Percentiles rank a stretch among this genome's conserved stretches.
These are phyloP conservation scores for Corylus heterophylla DNA, from an alignment of 306 rosid species.

Conservation along the genomic window DNA sequence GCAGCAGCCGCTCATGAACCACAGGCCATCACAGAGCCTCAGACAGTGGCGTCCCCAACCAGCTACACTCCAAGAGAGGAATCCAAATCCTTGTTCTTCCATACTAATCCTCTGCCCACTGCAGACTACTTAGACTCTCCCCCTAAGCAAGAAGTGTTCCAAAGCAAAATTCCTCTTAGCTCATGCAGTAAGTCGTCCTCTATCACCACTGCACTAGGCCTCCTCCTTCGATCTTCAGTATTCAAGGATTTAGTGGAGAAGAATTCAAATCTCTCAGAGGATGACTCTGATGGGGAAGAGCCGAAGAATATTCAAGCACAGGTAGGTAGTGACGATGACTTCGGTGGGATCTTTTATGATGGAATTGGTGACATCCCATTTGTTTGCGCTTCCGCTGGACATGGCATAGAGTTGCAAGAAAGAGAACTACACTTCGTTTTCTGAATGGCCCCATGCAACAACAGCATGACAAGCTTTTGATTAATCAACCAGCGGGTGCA, in stretches of 20 bases:
- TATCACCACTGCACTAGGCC: slow-evolving; percentile 66
- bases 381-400: slow-evolving; percentile 41
- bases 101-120: slow-evolving; percentile 21
- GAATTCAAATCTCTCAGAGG: slow-evolving; percentile 46
- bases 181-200: slow-evolving; percentile 47
- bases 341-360: slow-evolving; percentile 47
- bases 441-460: neutral
- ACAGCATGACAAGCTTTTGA: neutral
- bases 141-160: slow-evolving; percentile 35
- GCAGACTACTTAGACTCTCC: slow-evolving; percentile 38
- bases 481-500: neutral
- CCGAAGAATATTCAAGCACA: slow-evolving; percentile 31
- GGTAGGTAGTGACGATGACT: slow-evolving; percentile 43
- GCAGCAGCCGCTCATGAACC: slow-evolving; percentile 30
- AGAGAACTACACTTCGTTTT: slow-evolving; percentile 49
- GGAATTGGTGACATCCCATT: slow-evolving; percentile 47
- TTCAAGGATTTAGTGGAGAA: slow-evolving; percentile 67
- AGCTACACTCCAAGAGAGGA: slow-evolving; percentile 37
- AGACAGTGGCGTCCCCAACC: slow-evolving; percentile 25
- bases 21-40: slow-evolving; percentile 29
- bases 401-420: slow-evolving; percentile 45
- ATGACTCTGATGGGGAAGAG: slow-evolving; percentile 55
- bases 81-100: slow-evolving; percentile 30
- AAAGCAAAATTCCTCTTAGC: slow-evolving; percentile 24
- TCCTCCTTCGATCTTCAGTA: slow-evolving; percentile 65